Conservation (phyloP, 1,284 basidiomycete genomes). For the Cystobasidium sp. region DNA sequence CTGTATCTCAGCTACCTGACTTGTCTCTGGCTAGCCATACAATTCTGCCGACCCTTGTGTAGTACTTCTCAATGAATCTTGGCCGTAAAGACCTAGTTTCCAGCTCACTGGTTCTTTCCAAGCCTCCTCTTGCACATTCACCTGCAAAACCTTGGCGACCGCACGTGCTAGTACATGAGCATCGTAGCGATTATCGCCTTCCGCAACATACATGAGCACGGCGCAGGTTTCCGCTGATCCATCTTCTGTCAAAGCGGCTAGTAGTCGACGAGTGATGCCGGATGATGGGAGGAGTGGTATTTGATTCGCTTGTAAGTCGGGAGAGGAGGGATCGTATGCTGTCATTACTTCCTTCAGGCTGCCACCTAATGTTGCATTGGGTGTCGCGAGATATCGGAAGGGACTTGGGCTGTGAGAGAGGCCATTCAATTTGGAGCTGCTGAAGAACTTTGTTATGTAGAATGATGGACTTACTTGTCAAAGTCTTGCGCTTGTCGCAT, state of each 20-base stretch:
- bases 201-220: constrained; percentile 35
- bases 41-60: constrained; percentile 22
- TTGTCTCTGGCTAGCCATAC: constrained; percentile 8
- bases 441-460: not conserved
- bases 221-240: not conserved
- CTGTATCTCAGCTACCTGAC: not conserved
- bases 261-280: constrained; percentile 36
- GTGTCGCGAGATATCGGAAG: constrained; percentile 20
- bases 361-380: constrained; percentile 3
- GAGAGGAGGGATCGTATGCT: constrained; percentile 6
- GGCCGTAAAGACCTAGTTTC: constrained; percentile 39
- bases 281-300: constrained; percentile 37
- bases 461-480: constrained; percentile 21
- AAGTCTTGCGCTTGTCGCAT: constrained; percentile 25
- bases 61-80: not conserved
- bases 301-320: not conserved
- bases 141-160: constrained; percentile 19
- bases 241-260: constrained; percentile 9
- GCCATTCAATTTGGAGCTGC: not conserved
- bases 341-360: constrained; percentile 21
- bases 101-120: constrained; percentile 41
- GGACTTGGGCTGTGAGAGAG: constrained; percentile 19
- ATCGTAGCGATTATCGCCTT: constrained; percentile 42
- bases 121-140: constrained; percentile 14
- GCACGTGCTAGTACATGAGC: constrained; percentile 33